A percentile compares a stretch with the other conserved stretches of the same genome.
Conservation (phyloP, 2,329 filamentous ascomycete genomes). For the Sporothrix curviconia region DNA sequence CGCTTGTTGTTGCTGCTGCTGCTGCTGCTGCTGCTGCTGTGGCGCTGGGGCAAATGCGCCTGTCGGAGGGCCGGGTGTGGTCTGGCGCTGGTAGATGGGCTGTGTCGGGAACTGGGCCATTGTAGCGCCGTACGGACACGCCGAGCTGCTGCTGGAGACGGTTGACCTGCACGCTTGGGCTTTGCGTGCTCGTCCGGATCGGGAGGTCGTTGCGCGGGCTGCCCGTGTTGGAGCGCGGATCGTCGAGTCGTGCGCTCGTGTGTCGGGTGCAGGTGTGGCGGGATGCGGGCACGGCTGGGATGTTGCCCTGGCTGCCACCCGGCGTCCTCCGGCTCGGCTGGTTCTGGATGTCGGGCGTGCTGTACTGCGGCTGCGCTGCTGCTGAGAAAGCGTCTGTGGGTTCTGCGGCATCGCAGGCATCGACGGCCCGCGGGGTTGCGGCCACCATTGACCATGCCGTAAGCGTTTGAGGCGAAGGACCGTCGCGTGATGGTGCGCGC, state of each 20-base stretch:
- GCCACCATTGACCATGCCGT: conserved; percentile 50
- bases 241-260: conserved; percentile 47
- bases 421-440: conserved; percentile 71
- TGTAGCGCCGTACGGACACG: conserved; percentile 42
- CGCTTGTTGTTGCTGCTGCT: no score
- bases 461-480: conserved; percentile 58
- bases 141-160: conserved; percentile 42
- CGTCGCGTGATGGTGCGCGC: conserved; percentile 72
- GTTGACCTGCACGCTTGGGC: conserved; percentile 60
- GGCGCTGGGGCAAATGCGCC: neutral
- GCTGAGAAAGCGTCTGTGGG: conserved; percentile 50
- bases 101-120: conserved; percentile 53
- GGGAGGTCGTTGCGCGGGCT: conserved; percentile 67
- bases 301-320: conserved; percentile 45
- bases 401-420: conserved; percentile 60
- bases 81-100: conserved; percentile 45
- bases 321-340: conserved; percentile 52
- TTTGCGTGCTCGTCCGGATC: conserved; percentile 62
- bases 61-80: conserved; percentile 33
- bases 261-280: conserved; percentile 57
- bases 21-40: conserved; percentile 21
- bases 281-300: conserved; percentile 71
- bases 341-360: conserved; percentile 86
- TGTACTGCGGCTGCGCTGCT: conserved; percentile 83
- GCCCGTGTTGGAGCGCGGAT: conserved; percentile 75